These are phyloP conservation scores for Chrysopogon serrulatus DNA, from an alignment of 176 grass and related monocot genomes.

Conservation along the genomic window DNA sequence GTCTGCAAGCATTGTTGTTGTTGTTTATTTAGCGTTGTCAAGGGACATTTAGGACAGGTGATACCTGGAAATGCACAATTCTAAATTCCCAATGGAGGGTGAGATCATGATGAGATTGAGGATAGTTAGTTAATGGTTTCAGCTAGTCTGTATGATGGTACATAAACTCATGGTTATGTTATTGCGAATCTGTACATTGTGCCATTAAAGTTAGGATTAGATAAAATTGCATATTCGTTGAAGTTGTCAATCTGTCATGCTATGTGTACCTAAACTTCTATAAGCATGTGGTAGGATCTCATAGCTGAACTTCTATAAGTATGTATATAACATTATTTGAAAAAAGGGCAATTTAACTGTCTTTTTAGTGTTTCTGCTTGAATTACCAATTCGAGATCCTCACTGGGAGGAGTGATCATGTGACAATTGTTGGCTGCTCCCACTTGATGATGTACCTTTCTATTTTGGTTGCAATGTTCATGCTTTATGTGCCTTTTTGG, in stretches of 20 bases:
- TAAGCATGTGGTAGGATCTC: background rate
- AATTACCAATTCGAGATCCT: background rate
- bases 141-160: background rate
- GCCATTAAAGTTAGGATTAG: conserved; percentile 12
- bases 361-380: background rate
- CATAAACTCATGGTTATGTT: background rate
- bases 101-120: background rate
- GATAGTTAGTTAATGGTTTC: background rate
- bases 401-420: background rate
- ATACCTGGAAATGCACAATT: background rate
- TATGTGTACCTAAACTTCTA: background rate
- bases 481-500: background rate
- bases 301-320: background rate
- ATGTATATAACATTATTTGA: background rate
- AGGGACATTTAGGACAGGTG: background rate
- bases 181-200: conserved; percentile 20
- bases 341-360: background rate
- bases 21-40: background rate
- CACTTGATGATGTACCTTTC: background rate
- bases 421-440: background rate
- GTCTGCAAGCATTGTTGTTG: background rate
- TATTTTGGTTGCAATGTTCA: background rate
- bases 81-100: background rate
- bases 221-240: conserved; percentile 14
- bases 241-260: background rate